Evolutionary conservation across 129 eudicot species (phyloP), one percentile per base, ranked within the genome.

Genomic region (Apium graveolens): DNA sequence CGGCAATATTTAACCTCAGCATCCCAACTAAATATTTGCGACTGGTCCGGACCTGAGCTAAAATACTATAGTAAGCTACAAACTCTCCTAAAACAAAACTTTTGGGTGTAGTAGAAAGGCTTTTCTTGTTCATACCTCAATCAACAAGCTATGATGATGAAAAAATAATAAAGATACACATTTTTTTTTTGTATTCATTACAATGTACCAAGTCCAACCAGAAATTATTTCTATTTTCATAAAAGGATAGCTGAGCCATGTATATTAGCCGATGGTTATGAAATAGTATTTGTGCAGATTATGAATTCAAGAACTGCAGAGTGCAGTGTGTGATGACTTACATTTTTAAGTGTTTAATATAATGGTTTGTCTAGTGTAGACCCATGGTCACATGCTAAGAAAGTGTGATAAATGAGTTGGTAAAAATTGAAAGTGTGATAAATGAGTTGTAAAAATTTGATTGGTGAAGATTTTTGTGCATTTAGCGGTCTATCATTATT

Each of bases 281-380:
- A 18, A 55, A 55, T 39, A 72, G 48, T 53, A 72, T 80, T 55
- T 70, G 73, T 6, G 77, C 39, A 44, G 62, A 70, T 35, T 31
- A 26, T 60, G 6, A n/a, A 26, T 26, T 60, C 68, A 26, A 60
- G 68, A 60, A n/a, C 14, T 10, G 68, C 34, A 60, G 32, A 57
- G 13, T 10, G 68, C 34, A 60, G 32, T 24, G 13, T n/a, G 32
- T 9, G 32, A 60, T n/a, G 32, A 31, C 21, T 31, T 32, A 13
- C 72, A 32, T 66, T 21, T 66, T 7, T 7, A 57, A 57, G 65
- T 24, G 31, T 24, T 65, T 65, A 65, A 13, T 70, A n/a, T 10
- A n/a, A n/a, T n/a, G n/a, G n/a, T n/a, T n/a, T n/a, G n/a, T n/a
- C n/a, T n/a, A n/a, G n/a, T n/a, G n/a, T n/a, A n/a, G n/a, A n/a